Evolutionary conservation across 2,329 filamentous ascomycete genomes (phyloP).

Genomic region (Neopestalotiopsis sp.): DNA sequence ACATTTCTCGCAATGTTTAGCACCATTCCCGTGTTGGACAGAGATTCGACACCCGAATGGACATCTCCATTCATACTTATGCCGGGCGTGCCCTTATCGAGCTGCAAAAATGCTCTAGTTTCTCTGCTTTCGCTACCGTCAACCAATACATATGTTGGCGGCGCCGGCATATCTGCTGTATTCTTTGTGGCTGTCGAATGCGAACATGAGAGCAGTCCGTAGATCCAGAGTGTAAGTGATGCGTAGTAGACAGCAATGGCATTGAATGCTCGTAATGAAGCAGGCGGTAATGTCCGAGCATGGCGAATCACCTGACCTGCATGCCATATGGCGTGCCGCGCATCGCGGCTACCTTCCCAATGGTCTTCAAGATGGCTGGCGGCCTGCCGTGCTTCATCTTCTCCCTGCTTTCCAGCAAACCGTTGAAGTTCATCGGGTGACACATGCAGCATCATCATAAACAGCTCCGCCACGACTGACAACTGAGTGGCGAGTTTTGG

Average conservation of each 20-base stretch:
- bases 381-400: slow-evolving; percentile 33
- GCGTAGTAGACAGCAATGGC: slow-evolving; percentile 35
- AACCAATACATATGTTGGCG: slow-evolving; percentile 24
- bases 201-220: slow-evolving; percentile 27
- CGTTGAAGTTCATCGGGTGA: slow-evolving; percentile 32
- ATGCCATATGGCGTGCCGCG: slow-evolving; percentile 34
- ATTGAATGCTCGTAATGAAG: slow-evolving; percentile 31
- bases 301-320: slow-evolving; percentile 31
- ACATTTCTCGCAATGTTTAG: slow-evolving; percentile 28
- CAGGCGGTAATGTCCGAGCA: slow-evolving; percentile 29
- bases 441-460: slow-evolving; percentile 35
- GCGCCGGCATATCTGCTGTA: slow-evolving; percentile 14
- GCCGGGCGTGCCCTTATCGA: slow-evolving; percentile 28
- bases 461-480: slow-evolving; percentile 29
- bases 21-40: slow-evolving; percentile 28
- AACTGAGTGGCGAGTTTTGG: slow-evolving; percentile 23
- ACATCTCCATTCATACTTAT: slow-evolving; percentile 20
- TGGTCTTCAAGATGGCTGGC: slow-evolving; percentile 26
- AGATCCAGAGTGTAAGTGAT: slow-evolving; percentile 33
- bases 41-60: slow-evolving; percentile 22
- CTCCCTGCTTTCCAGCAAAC: slow-evolving; percentile 34
- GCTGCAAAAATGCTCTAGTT: slow-evolving; percentile 30
- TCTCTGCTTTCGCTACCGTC: slow-evolving; percentile 32
- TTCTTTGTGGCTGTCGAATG: slow-evolving; percentile 1
- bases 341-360: slow-evolving; percentile 29